Percentiles rank a stretch among this genome's conserved stretches.
phyloP scores from a whole-genome alignment of 495 filamentous ascomycete genomes.

The Poronia punctata region DNA sequence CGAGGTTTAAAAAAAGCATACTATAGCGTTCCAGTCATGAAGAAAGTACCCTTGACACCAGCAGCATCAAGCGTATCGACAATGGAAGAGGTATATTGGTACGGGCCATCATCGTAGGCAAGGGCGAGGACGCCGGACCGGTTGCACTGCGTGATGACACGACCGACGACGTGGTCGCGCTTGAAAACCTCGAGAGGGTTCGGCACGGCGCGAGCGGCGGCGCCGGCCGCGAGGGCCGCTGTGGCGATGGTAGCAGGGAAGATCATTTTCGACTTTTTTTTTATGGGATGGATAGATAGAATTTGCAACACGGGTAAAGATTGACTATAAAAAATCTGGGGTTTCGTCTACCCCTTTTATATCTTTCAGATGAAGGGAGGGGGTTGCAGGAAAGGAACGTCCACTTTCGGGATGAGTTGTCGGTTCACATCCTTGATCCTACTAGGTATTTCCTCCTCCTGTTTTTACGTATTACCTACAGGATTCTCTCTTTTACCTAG shows the following conservation, averaged over 20 bases:
- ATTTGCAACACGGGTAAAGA: too few relatives aligned
- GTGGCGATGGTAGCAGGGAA: constrained; percentile 19
- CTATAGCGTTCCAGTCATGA: constrained; percentile 50
- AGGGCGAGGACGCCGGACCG: constrained; percentile 36
- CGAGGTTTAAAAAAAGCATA: constrained; percentile 6
- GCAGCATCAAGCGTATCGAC: constrained; percentile 26
- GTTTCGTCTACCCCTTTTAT: too few relatives aligned
- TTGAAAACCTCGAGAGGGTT: constrained; percentile 32
- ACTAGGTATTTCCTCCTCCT: too few relatives aligned
- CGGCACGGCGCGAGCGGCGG: constrained; percentile 22
- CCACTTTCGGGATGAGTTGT: too few relatives aligned
- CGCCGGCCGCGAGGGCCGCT: constrained; percentile 25
- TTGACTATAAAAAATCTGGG: too few relatives aligned
- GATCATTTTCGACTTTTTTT: constrained; percentile 19
- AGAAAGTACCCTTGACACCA: constrained; percentile 46
- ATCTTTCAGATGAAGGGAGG: too few relatives aligned
- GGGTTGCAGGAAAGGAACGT: too few relatives aligned
- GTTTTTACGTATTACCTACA: too few relatives aligned
- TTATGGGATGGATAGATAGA: too few relatives aligned
- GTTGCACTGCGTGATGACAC: constrained; percentile 35
- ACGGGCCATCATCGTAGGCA: constrained; percentile 73
- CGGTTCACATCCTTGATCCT: too few relatives aligned
- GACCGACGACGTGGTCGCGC: constrained; percentile 29
- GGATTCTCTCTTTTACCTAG: too few relatives aligned
- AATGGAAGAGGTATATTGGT: constrained; percentile 31